phyloP scores from a whole-genome alignment of 2,329 filamentous ascomycete species.

The Aspergillus pseudotamarii region DNA sequence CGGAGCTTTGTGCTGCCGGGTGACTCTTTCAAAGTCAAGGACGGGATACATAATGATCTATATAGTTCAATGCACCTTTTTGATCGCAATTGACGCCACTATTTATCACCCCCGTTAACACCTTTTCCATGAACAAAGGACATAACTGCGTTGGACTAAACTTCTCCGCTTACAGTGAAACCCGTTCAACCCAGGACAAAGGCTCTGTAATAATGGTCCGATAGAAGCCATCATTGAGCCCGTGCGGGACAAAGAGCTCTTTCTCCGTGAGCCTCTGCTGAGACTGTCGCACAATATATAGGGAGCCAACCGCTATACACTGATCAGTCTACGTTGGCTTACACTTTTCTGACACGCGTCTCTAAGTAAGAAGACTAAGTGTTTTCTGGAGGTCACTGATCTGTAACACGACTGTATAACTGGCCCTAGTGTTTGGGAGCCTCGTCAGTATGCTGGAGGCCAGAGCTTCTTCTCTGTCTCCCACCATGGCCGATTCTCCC shows the following conservation, averaged over 20 bases:
- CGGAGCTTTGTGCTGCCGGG: background rate
- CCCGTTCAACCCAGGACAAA: background rate
- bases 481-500: background rate
- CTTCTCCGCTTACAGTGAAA: background rate
- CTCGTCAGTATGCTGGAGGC: background rate
- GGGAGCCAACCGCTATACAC: background rate
- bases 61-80: slow-evolving; percentile 1
- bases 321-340: background rate
- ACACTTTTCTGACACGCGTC: background rate
- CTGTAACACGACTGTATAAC: background rate
- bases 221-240: background rate
- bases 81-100: background rate
- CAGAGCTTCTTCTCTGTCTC: background rate
- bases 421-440: background rate
- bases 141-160: background rate
- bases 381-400: background rate
- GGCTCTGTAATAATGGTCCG: background rate
- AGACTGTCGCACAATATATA: background rate
- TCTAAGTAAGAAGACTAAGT: no score
- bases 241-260: background rate
- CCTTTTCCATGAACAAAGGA: background rate
- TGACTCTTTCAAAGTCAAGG: background rate
- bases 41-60: background rate
- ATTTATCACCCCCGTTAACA: background rate
- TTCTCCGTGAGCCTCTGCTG: background rate